These are phyloP conservation scores for Penicillium taxi DNA, from an alignment of 495 filamentous ascomycete species.

Conservation along the genomic window DNA sequence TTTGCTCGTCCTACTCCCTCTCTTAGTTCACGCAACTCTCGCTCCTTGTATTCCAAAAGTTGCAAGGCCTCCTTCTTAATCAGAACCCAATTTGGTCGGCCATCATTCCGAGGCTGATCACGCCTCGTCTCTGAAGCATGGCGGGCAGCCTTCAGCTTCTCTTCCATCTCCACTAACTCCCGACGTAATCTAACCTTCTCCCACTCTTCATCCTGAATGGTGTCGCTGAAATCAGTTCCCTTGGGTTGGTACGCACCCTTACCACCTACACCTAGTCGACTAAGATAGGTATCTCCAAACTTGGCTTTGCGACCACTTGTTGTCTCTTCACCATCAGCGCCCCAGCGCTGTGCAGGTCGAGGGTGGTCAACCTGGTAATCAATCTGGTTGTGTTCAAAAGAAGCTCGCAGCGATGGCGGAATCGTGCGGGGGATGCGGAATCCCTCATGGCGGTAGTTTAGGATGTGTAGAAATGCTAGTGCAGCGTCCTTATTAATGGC, in stretches of 20 bases:
- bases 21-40: conserved; percentile 40
- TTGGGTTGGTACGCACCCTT: conserved; percentile 58
- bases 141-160: conserved; percentile 71
- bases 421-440: conserved; percentile 91
- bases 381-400: conserved; percentile 89
- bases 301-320: conserved; percentile 81
- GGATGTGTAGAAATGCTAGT: conserved; percentile 90
- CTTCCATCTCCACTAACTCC: conserved; percentile 79
- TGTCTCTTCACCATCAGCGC: conserved; percentile 59
- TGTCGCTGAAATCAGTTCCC: conserved; percentile 80
- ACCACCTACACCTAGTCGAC: conserved; percentile 75
- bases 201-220: conserved; percentile 78
- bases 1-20: conserved; percentile 39
- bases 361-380: conserved; percentile 85
- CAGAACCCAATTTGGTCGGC: conserved; percentile 52
- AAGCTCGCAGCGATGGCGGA: conserved; percentile 78
- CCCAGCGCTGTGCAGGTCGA: conserved; percentile 57
- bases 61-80: conserved; percentile 91
- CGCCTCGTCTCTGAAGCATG: conserved; percentile 50
- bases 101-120: conserved; percentile 49
- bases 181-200: conserved; percentile 93
- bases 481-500: conserved; percentile 90
- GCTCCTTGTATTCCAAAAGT: conserved; percentile 55
- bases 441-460: conserved; percentile 90
- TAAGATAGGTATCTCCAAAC: conserved; percentile 94